Base-by-base conservation (phyloP, 805 yeast genomes). In the Ogataea haglerorum region DNA sequence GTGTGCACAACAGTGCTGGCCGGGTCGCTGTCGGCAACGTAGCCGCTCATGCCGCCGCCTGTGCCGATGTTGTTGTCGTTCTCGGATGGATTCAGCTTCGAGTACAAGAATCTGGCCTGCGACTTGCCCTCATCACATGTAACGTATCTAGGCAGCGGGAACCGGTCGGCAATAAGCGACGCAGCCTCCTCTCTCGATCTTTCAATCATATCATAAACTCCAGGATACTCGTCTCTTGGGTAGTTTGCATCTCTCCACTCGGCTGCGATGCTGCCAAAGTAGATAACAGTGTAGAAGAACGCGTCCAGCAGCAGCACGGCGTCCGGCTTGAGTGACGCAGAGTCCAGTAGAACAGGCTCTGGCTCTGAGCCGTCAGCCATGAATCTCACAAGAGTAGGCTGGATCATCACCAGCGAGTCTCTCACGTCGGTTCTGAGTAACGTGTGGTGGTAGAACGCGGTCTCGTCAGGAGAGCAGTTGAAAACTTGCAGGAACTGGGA, bases 61-160 rank as follows among this genome's bases (percentile, higher is more conserved):
- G 68, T 69, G 34, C 61, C 60, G 26, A 65, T 67, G 12, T 60
- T 66, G 25, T 48, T 47, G 49, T 78, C 76, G 61, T 82, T 82
- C 49, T 85, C 88, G 34, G 96, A 84, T 29, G 99, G 99, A 64
- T 95, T 93, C 64, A 93, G 78, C 67, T 89, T 93, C 21, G 97
- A 87, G 65, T 88, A 80, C 65, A 93, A 74, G 74, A 93, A 93
- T 68, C 99, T 82, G 2, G 98, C 97, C 68, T 93, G 99, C 12
- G 97, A 90, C 41, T 96, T 97, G 56, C 99, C 98, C 55, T 91
- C 97, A 61, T 91, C 97, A 45, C 96, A 88, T 56, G 91, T 96
- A 53, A 93, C 90, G 60, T 91, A 93, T 67, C 99, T 79, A 34
- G 99, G 99, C 58, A 93, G 73, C 54, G 99, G 99, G 80, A 88